phyloP scores from a whole-genome alignment of 2,329 filamentous ascomycete species.

The Nannizziopsis barbatae region DNA sequence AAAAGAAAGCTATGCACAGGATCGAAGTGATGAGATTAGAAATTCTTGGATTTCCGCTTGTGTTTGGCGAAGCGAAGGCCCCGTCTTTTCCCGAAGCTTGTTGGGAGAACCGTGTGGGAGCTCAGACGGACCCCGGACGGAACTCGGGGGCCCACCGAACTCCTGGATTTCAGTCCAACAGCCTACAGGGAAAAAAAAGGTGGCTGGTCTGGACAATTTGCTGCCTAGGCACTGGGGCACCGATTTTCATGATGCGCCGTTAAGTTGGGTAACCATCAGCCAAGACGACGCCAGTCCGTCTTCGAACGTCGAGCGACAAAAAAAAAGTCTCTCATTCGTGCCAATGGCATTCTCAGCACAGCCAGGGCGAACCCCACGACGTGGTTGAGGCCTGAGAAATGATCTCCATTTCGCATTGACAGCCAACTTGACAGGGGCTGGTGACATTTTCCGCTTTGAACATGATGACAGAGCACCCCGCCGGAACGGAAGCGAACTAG shows the following conservation, averaged over 20 bases:
- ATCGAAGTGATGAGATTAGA: no score
- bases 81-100: no score
- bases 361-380: background rate
- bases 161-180: no score
- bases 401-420: background rate
- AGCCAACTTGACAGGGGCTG: background rate
- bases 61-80: no score
- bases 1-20: no score
- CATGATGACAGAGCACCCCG: background rate
- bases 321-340: background rate
- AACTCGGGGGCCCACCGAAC: no score
- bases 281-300: constrained; percentile 1
- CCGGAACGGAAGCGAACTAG: constrained; percentile 10
- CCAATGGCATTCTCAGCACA: background rate
- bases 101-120: no score
- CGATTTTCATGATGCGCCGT: background rate
- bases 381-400: background rate
- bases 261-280: background rate
- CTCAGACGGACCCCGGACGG: no score
- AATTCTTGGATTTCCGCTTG: no score
- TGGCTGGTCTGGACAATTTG: background rate
- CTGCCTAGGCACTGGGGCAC: background rate
- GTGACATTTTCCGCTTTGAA: background rate
- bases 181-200: background rate
- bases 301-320: background rate